Evolutionary conservation across 1,284 basidiomycete genomes (phyloP), one percentile per base, ranked within the genome.

Genomic region (Cryptococcus sp.): DNA sequence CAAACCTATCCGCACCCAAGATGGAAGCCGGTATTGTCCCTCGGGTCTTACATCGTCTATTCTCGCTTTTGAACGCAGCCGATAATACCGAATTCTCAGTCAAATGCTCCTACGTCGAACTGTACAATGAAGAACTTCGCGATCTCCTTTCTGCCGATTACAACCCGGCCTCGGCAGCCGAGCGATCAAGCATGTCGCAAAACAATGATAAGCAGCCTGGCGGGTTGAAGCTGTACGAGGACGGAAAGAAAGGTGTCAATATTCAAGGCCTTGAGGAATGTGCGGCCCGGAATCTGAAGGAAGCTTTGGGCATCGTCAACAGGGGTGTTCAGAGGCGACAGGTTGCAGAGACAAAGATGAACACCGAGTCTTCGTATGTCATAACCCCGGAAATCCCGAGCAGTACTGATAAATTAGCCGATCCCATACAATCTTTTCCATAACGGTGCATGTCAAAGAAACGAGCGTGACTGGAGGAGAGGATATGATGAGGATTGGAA

Each of bases 121-220:
- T 99, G n/a, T 99, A 98, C 77, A 99, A 99, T 69, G 96, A 99
- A 76, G 94, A 98, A 71, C 82, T 98, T n/a, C 87, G 93, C 25
- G 93, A 98, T 70, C 81, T 98, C 28, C 83, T 96, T 31, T 83
- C 87, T 2, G 78, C 79, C 57, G 87, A 93, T 77, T 88, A 60
- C 72, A 83, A 32, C 78, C 84, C 21, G 3, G 47, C 56, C 3
- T 34, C 54, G 18, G 48, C 55, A 3, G 39, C 46, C 23, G 48
- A 59, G 18, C n/a, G n/a, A n/a, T n/a, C n/a, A n/a, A n/a, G n/a
- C n/a, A n/a, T n/a, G n/a, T n/a, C n/a, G n/a, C n/a, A n/a, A n/a
- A n/a, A n/a, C n/a, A n/a, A n/a, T n/a, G n/a, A n/a, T n/a, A 78
- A 77, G 11, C 85, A 88, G 57, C 59, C 67, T 36, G 68, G 63